These are phyloP conservation scores for Drosera capensis DNA, from an alignment of 148 eudicot genomes.

Conservation along the genomic window DNA sequence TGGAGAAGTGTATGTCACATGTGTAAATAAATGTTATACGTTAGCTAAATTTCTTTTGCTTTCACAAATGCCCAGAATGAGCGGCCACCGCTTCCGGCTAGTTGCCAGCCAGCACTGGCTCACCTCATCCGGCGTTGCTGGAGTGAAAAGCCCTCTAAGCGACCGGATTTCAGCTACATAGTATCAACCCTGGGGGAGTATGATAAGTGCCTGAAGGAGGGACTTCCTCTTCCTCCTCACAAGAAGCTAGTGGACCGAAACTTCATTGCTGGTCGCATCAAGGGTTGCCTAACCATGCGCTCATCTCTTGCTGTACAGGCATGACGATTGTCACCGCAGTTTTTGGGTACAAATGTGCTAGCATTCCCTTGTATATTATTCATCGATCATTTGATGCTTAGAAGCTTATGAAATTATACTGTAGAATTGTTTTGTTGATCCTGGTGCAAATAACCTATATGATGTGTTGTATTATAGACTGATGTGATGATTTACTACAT, in stretches of 20 bases:
- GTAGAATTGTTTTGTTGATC: too few species aligned
- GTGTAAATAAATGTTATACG: too few species aligned
- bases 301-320: slow-evolving; percentile 59
- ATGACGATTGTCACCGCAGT: slow-evolving; percentile 9
- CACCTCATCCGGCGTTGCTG: slow-evolving; percentile 86
- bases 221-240: slow-evolving; percentile 71
- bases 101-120: slow-evolving; percentile 88
- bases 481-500: too few species aligned
- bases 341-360: neutral
- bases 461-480: too few species aligned
- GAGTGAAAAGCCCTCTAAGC: slow-evolving; percentile 77
- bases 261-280: slow-evolving; percentile 46
- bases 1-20: too few species aligned
- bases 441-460: too few species aligned
- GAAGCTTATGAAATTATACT: too few species aligned
- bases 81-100: slow-evolving; percentile 77
- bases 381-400: neutral
- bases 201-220: slow-evolving; percentile 79
- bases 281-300: slow-evolving; percentile 44
- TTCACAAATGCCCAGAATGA: slow-evolving; percentile 40
- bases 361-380: neutral
- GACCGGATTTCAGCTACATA: slow-evolving; percentile 80
- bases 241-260: slow-evolving; percentile 37
- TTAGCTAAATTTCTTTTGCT: neutral
- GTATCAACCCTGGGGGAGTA: slow-evolving; percentile 63